Evolutionary conservation across 169 alveolate species (phyloP).

Genomic region (Eimeria falciformis): DNA sequence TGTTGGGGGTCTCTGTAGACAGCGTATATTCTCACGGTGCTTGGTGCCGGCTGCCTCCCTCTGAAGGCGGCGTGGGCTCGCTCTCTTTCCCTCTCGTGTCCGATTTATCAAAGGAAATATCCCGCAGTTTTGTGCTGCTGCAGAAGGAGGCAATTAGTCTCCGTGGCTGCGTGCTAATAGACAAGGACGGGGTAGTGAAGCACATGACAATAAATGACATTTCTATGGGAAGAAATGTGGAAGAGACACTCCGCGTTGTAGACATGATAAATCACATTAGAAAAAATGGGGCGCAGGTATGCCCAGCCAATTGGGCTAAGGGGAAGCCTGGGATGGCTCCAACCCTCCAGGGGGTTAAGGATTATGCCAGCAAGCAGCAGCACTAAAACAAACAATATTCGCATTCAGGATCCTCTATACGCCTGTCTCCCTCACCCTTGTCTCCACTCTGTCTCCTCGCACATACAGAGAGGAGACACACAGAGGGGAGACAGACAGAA

Average conservation of each 20-base stretch:
- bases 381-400: too few species aligned
- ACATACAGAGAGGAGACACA: too few species aligned
- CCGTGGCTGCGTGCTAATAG: constrained; percentile 98
- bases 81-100: constrained; percentile 93
- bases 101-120: constrained; percentile 93
- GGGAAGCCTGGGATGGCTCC: constrained; percentile 97
- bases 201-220: constrained; percentile 96
- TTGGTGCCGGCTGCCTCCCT: constrained; percentile 96
- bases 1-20: constrained; percentile 97
- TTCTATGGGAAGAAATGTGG: constrained; percentile 98
- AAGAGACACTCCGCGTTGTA: constrained; percentile 93
- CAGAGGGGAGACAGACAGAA: too few species aligned
- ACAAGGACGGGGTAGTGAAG: constrained; percentile 95
- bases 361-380: neutral
- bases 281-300: constrained; percentile 97
- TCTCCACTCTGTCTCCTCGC: too few species aligned
- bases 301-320: constrained; percentile 99
- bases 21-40: constrained; percentile 97
- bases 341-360: constrained; percentile 77
- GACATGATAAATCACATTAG: constrained; percentile 87
- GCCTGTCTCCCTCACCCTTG: too few species aligned
- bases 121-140: constrained; percentile 93
- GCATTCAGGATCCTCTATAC: too few species aligned
- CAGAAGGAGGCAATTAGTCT: constrained; percentile 95
- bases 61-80: constrained; percentile 98